These are phyloP conservation scores for Borovskyia barvae DNA, from an alignment of 208 protist species.

Conservation along the genomic window DNA sequence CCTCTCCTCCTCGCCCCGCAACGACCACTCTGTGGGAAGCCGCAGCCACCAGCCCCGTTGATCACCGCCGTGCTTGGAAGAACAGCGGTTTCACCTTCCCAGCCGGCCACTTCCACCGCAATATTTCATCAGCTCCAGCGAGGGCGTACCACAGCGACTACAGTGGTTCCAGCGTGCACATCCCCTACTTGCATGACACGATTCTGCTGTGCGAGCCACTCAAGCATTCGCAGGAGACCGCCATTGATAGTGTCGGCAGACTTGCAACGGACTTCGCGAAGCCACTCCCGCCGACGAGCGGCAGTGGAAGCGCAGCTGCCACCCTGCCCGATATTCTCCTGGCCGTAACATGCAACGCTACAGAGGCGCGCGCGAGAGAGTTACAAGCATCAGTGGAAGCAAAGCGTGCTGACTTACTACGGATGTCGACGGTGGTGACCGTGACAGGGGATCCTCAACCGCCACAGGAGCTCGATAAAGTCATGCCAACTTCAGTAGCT, in stretches of 20 bases:
- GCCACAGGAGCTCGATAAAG: not conserved
- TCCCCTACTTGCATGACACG: conserved; percentile 57
- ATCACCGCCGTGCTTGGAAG: conserved; percentile 1
- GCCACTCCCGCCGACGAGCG: too few species aligned
- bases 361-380: conserved; percentile 31
- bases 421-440: not conserved
- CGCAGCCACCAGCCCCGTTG: not conserved
- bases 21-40: conserved; percentile 1
- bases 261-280: too few species aligned
- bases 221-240: not conserved
- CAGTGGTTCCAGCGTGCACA: conserved; percentile 26
- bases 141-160: too few species aligned
- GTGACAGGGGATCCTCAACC: not conserved
- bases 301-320: too few species aligned
- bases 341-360: conserved; percentile 43
- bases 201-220: conserved; percentile 36
- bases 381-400: conserved; percentile 11
- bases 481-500: too few species aligned
- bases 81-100: conserved; percentile 4
- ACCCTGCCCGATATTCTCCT: conserved; percentile 17
- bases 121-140: too few species aligned
- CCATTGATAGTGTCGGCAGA: not conserved
- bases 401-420: conserved; percentile 3
- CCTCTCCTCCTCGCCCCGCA: not conserved
- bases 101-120: conserved; percentile 8